Base-by-base conservation (phyloP, 163 green algal species). In the Scenedesmus sp. region DNA sequence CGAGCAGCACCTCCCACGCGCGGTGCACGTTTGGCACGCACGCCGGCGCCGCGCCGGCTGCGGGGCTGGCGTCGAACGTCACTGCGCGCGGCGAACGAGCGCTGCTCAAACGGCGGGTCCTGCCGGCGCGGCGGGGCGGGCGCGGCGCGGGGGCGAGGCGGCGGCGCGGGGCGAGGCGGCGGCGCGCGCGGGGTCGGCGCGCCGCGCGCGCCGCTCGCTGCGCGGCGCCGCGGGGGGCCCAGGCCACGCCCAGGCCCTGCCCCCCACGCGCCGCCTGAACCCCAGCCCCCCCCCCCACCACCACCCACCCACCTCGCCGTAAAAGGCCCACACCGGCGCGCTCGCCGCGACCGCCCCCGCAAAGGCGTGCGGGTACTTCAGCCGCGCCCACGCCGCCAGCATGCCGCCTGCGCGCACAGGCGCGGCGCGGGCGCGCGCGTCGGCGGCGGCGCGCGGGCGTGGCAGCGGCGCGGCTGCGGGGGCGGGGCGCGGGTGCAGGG, bases 281-380 rank as follows among this genome's bases (percentile, higher is more conserved):
- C n/a, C n/a, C n/a, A n/a, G n/a, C n/a, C n/a, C n/a, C n/a, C n/a
- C n/a, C n/a, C n/a, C n/a, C n/a, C n/a, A n/a, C n/a, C n/a, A n/a
- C n/a, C n/a, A n/a, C n/a, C n/a, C n/a, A n/a, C 80, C 0, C 64
- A 91, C 87, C 84, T 96, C 86, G 4, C 92, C 92, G 14, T 88
- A 75, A 75, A 93, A 97, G 48, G 87, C 88, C 92, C 93, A 97
- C 50, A 98, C 97, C 45, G 94, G 94, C 0, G 94, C 94, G 13
- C 87, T 94, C 2, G 73, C 91, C 1, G 94, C 91, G 64, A 98
- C 92, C 33, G 87, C 89, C 0, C 93, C 94, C 77, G 89, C 82
- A 42, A 92, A 28, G 11, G 80, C 26, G 54, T 91, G 84, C 0
- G 88, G 86, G 78, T 93, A 88, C 80, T 98, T 98, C 63, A 95